phyloP scores from a whole-genome alignment of 192 early-diverging fungal species.

The Phlyctochytrium planicorne region DNA sequence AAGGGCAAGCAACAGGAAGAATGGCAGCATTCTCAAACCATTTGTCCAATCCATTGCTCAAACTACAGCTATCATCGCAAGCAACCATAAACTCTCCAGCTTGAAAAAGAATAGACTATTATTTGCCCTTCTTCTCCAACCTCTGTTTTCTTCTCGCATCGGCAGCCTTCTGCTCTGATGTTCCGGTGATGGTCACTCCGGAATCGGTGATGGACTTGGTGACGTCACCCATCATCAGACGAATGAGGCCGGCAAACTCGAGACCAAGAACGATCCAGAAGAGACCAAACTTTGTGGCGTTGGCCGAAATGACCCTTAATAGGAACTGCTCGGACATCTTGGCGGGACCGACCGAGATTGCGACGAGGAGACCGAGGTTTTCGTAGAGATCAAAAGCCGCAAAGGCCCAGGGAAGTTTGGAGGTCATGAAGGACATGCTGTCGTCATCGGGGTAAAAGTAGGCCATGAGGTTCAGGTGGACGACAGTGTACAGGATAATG shows the following conservation, averaged over 20 bases:
- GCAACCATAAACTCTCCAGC: no score
- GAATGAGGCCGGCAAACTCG: constrained; percentile 8
- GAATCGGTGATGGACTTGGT: constrained; percentile 7
- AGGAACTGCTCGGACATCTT: neutral
- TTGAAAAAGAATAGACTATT: neutral
- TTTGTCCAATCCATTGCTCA: no score
- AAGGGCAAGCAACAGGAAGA: no score
- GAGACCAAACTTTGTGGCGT: constrained; percentile 9
- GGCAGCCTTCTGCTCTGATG: constrained; percentile 14
- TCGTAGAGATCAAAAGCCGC: constrained; percentile 18
- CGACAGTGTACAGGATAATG: constrained; percentile 10
- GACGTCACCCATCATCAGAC: constrained; percentile 1
- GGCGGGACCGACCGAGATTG: neutral
- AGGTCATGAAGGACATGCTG: neutral
- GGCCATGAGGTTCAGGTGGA: constrained; percentile 11
- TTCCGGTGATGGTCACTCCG: constrained; percentile 4
- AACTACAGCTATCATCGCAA: no score
- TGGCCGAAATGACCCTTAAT: constrained; percentile 5
- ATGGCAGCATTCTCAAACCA: no score
- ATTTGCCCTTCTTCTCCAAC: constrained; percentile 24
- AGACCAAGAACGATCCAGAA: constrained; percentile 17
- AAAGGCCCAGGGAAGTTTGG: neutral
- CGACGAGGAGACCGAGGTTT: constrained; percentile 13
- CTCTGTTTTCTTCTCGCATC: constrained; percentile 19
- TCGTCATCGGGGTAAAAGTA: constrained; percentile 14